phyloP scores from a whole-genome alignment of 2,329 filamentous ascomycete genomes.

The Alternaria metachromatica region DNA sequence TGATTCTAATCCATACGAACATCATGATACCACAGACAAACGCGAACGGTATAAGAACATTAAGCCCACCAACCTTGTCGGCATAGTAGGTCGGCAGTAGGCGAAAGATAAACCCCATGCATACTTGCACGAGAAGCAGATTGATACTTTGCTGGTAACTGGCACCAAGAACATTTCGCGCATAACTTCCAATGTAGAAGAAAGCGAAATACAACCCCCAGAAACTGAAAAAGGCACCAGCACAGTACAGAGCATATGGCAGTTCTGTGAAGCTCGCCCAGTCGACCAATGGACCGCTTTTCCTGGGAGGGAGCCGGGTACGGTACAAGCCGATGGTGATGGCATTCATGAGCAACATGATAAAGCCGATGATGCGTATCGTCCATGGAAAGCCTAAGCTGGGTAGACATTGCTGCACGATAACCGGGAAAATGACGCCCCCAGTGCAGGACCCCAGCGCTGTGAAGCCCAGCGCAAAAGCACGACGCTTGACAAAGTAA shows the following conservation, averaged over 20 bases:
- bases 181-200: slow-evolving; percentile 54
- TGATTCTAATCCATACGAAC: slow-evolving; percentile 43
- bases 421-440: slow-evolving; percentile 42
- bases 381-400: slow-evolving; percentile 65
- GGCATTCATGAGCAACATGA: slow-evolving; percentile 57
- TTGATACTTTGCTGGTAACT: slow-evolving; percentile 59
- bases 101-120: slow-evolving; percentile 57
- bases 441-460: slow-evolving; percentile 38
- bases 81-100: slow-evolving; percentile 55
- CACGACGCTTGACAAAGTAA: slow-evolving; percentile 39
- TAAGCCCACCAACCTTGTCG: slow-evolving; percentile 52
- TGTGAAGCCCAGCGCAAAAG: slow-evolving; percentile 39
- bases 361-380: slow-evolving; percentile 65
- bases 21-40: slow-evolving; percentile 56
- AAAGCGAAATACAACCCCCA: slow-evolving; percentile 54
- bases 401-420: slow-evolving; percentile 41
- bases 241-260: slow-evolving; percentile 48
- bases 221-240: slow-evolving; percentile 46
- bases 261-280: slow-evolving; percentile 51
- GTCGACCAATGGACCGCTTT: slow-evolving; percentile 51
- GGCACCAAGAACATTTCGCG: slow-evolving; percentile 55
- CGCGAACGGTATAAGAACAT: slow-evolving; percentile 57
- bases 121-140: slow-evolving; percentile 61
- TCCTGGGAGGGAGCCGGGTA: slow-evolving; percentile 50
- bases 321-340: slow-evolving; percentile 45